phyloP scores from a whole-genome alignment of 2,329 filamentous ascomycete species.

The Stylonectria norvegica region DNA sequence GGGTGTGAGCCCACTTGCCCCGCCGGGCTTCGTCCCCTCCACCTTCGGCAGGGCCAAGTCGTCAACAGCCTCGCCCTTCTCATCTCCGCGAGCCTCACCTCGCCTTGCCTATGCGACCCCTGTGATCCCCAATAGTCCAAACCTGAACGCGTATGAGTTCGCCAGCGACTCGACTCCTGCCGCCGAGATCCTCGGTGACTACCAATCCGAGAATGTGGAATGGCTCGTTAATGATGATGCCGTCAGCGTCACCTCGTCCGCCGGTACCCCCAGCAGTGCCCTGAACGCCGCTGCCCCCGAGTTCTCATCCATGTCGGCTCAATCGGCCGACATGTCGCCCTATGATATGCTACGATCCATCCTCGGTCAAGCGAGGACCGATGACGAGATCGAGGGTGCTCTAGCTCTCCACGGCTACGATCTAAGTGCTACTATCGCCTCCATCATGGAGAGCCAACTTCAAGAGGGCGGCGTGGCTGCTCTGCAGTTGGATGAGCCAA shows the following conservation, averaged over 20 bases:
- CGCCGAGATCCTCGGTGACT: slow-evolving; percentile 84
- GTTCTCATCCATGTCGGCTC: slow-evolving; percentile 57
- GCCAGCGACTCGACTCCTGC: slow-evolving; percentile 75
- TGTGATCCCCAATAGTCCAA: slow-evolving; percentile 89
- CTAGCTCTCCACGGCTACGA: slow-evolving; percentile 89
- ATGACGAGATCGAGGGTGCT: slow-evolving; percentile 92
- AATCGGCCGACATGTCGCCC: slow-evolving; percentile 88
- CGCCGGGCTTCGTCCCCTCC: slow-evolving; percentile 77
- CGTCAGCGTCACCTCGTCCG: slow-evolving; percentile 74
- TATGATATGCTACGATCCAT: slow-evolving; percentile 98
- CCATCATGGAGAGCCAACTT: slow-evolving; percentile 74
- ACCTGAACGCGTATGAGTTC: slow-evolving; percentile 92
- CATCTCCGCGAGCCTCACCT: slow-evolving; percentile 88
- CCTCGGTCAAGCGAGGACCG: slow-evolving; percentile 79
- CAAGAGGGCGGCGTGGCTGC: slow-evolving; percentile 32
- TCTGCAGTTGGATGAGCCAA: slow-evolving; percentile 50
- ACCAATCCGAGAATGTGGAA: slow-evolving; percentile 91
- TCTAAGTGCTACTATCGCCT: slow-evolving; percentile 83
- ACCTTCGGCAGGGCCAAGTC: slow-evolving; percentile 73
- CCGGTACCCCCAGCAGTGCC: slow-evolving; percentile 63
- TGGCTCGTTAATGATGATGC: slow-evolving; percentile 92
- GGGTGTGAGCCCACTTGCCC: slow-evolving; percentile 76
- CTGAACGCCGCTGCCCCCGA: slow-evolving; percentile 80
- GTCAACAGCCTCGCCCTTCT: slow-evolving; percentile 82
- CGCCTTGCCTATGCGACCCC: slow-evolving; percentile 87